These are phyloP conservation scores for Chionographis japonica DNA, from an alignment of 106 monocot species.

Conservation along the genomic window DNA sequence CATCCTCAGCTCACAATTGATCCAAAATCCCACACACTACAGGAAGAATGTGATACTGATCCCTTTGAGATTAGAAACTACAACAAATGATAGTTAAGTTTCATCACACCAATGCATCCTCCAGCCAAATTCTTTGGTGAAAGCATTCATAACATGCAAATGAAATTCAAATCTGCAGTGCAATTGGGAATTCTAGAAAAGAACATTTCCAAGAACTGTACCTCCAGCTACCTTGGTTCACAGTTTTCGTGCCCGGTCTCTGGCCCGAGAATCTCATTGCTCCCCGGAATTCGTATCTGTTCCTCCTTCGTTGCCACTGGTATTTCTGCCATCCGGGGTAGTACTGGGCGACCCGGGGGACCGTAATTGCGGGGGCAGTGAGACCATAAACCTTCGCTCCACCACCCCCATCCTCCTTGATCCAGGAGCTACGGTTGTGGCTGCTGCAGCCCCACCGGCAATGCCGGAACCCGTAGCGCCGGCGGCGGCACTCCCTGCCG, in stretches of 20 bases:
- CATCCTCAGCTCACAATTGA: no score
- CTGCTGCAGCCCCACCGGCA: neutral
- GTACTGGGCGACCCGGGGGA: conserved; percentile 17
- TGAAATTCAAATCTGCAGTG: no score
- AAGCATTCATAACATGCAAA: no score
- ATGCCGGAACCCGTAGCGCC: neutral
- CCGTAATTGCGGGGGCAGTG: conserved; percentile 47
- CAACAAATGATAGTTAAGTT: no score
- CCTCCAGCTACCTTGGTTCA: conserved; percentile 3
- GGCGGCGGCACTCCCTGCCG: neutral
- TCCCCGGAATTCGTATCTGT: conserved; percentile 6
- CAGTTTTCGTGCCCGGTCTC: conserved; percentile 19
- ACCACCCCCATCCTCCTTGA: conserved; percentile 3
- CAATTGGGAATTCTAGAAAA: no score
- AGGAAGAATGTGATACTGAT: no score
- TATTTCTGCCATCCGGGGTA: conserved; percentile 9
- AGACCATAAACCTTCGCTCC: conserved; percentile 46
- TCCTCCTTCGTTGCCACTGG: neutral
- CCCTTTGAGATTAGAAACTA: no score
- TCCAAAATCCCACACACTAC: no score
- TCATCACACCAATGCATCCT: no score
- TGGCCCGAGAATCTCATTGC: conserved; percentile 2
- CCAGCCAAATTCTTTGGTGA: no score
- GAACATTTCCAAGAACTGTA: neutral
- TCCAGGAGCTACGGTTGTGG: neutral